Evolutionary conservation across 805 yeast genomes (phyloP), one percentile per base, ranked within the genome.

Genomic region (Cyberlindnera subsufficiens): DNA sequence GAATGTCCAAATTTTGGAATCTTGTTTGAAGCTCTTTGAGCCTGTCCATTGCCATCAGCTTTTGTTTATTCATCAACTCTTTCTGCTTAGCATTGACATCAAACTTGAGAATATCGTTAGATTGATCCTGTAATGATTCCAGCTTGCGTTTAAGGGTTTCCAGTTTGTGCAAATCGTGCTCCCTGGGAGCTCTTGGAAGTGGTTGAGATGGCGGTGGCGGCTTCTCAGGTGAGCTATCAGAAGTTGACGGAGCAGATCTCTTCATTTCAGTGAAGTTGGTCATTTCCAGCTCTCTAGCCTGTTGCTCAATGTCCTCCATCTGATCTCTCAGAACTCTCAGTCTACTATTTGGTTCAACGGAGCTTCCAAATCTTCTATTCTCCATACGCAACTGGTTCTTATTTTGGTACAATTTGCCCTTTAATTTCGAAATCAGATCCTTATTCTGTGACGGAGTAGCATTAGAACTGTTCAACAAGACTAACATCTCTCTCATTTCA

Each of bases 231-330:
- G 61, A 53, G 11, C 39, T 34, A 2, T 40, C 46, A 11, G 53
- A 37, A 6, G 56, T 52, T 5, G 52, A 39, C 14, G 54, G 50
- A 6, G 11, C 39, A 27, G 38, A 44, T 45, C 40, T 58, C 49
- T 47, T 64, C 51, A 43, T 49, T 29, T 79, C 86, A 22, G 76
- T 82, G 54, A 87, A 89, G 51, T 88, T 93, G 17, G 86, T 83
- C 76, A 79, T 82, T 59, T 91, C 97, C 45, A 91, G 70, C 55
- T 84, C 86, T 46, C 95, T 68, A 0, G 96, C 96, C 67, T 86
- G 86, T 38, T 77, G 75, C 58, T 86, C 96, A 41, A 90, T 71
- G 49, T 78, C 82, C 45, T 86, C 95, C 96, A 88, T 88, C 58
- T 82, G 76, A 53, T 82, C 86, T 42, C 96, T 71, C 53, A 90